Evolutionary conservation across 192 early-diverging fungal species (phyloP), one percentile per base, ranked within the genome.

Genomic region (Rhizophagus prolifer): DNA sequence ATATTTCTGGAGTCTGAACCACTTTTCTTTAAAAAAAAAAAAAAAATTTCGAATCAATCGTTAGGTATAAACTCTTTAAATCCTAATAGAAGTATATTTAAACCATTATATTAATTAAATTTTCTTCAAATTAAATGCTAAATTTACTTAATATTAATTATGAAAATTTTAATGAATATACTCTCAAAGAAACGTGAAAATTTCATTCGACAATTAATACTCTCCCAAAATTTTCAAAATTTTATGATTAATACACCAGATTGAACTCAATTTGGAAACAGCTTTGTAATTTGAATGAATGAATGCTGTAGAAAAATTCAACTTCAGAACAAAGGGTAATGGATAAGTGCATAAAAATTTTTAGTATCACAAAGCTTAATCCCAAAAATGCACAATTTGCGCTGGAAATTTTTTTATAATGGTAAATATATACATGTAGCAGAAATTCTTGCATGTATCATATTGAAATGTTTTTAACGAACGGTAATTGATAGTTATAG

Each of bases 121-220:
- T n/a, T n/a, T n/a, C n/a, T n/a, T n/a, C n/a, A n/a, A n/a, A n/a
- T n/a, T n/a, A n/a, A n/a, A n/a, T n/a, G n/a, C n/a, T n/a, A n/a
- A n/a, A n/a, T n/a, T n/a, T n/a, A n/a, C n/a, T n/a, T n/a, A n/a
- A n/a, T n/a, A n/a, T n/a, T n/a, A 62, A 62, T 62, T 12, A 8
- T 30, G 60, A 62, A 62, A 62, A 62, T 26, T 62, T 62, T 62
- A 7, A 62, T 62, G 60, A 62, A 26, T 62, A 62, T 23, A 62
- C 9, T 25, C 60, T 62, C 30, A 62, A 62, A 62, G 9, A 62
- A 62, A 62, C n/a, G 5, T 8, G n/a, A 62, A 62, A 62, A 62
- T 62, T 62, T 7, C 30, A 62, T 62, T 12, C 23, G 30, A 25
- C 60, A n/a, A n/a, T n/a, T n/a, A n/a, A n/a, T n/a, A 62, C 26